phyloP scores from a whole-genome alignment of 2,329 filamentous ascomycete species.

The Rosellinia necatrix region DNA sequence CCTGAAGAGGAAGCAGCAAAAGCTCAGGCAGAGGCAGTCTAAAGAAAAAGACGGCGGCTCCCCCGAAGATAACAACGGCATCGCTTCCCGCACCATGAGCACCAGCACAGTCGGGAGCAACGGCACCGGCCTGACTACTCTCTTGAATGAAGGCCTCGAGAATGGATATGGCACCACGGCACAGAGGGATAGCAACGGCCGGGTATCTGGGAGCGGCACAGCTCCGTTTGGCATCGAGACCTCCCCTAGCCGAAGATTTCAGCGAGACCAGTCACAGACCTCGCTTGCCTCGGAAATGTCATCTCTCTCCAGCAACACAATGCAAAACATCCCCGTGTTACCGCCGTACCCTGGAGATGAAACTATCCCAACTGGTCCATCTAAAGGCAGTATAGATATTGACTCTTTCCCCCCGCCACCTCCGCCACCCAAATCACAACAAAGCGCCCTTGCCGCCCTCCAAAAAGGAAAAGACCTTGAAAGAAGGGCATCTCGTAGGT shows the following conservation, averaged over 20 bases:
- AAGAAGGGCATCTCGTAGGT: constrained; percentile 86
- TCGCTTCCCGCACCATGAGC: constrained; percentile 59
- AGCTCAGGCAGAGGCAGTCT: constrained; percentile 69
- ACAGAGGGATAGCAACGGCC: constrained; percentile 41
- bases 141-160: constrained; percentile 65
- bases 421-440: constrained; percentile 79
- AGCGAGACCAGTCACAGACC: constrained; percentile 56
- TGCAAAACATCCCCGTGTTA: constrained; percentile 77
- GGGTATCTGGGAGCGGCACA: constrained; percentile 27
- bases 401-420: constrained; percentile 75
- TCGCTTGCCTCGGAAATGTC: constrained; percentile 65
- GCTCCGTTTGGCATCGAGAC: constrained; percentile 38
- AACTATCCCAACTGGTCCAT: constrained; percentile 50
- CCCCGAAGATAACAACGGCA: constrained; percentile 42
- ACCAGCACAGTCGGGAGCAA: constrained; percentile 62
- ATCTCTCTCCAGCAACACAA: constrained; percentile 72
- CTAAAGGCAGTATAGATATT: constrained; percentile 57
- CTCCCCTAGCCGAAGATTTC: constrained; percentile 56
- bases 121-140: constrained; percentile 60
- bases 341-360: constrained; percentile 72
- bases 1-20: constrained; percentile 95
- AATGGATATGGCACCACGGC: constrained; percentile 53
- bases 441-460: constrained; percentile 87
- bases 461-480: constrained; percentile 93
- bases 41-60: constrained; percentile 57